Percentiles rank a stretch among this genome's conserved stretches.
Conservation (phyloP, 352 stramenopile genomes). For the Globisporangium canariense region DNA sequence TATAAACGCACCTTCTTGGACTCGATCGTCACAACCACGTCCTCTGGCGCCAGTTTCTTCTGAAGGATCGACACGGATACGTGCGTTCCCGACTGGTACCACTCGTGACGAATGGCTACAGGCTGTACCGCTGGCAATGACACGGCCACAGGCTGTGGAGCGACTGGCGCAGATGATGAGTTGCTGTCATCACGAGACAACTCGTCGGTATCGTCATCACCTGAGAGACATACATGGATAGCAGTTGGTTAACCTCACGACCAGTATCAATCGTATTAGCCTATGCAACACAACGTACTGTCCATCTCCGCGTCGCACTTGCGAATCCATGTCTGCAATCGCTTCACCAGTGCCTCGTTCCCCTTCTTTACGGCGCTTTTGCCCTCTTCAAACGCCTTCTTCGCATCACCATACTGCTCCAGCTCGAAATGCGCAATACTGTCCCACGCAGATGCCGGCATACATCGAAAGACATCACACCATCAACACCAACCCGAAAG, state of each 20-base stretch:
- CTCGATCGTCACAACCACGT: conserved; percentile 58
- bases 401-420: conserved; percentile 64
- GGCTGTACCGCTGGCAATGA: background rate
- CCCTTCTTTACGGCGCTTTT: conserved; percentile 30
- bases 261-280: background rate
- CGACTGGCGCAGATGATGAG: background rate
- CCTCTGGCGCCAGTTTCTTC: conserved; percentile 68
- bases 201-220: conserved; percentile 11
- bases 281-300: conserved; percentile 30
- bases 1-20: conserved; percentile 33
- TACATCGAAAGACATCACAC: background rate
- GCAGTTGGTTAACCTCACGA: background rate
- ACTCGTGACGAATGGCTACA: conserved; percentile 51
- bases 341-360: conserved; percentile 39
- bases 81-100: conserved; percentile 81
- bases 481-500: background rate
- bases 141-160: background rate
- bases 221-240: background rate
- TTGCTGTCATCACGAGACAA: conserved; percentile 7
- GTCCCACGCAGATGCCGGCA: background rate
- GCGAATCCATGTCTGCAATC: conserved; percentile 83
- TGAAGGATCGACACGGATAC: conserved; percentile 83
- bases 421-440: conserved; percentile 82
- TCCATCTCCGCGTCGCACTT: conserved; percentile 85
- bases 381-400: conserved; percentile 54